A percentile compares a stretch with the other conserved stretches of the same genome.
Evolutionary conservation across 805 yeast species (phyloP).

Genomic region (Metschnikowia colocasiae): DNA sequence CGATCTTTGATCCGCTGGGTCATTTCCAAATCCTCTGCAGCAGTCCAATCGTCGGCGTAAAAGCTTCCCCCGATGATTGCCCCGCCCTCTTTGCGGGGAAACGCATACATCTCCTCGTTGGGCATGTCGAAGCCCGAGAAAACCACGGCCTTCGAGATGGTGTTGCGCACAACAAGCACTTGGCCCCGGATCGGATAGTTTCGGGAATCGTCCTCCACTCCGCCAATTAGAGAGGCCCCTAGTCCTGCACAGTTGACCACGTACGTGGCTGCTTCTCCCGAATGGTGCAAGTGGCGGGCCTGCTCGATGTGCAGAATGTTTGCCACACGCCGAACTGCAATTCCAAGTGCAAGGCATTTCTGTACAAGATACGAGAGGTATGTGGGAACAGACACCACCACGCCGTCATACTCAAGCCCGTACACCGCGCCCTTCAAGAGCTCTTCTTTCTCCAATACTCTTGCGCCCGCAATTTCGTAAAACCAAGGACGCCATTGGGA

Average conservation of each 20-base stretch:
- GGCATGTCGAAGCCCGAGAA: conserved; percentile 33
- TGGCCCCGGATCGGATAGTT: conserved; percentile 60
- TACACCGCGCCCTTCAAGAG: conserved; percentile 38
- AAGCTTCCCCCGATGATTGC: conserved; percentile 59
- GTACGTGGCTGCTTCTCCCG: conserved; percentile 35
- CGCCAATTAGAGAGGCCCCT: conserved; percentile 40
- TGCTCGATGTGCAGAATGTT: conserved; percentile 43
- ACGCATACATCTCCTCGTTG: conserved; percentile 51
- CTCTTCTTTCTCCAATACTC: conserved; percentile 31
- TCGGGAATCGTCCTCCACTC: conserved; percentile 40
- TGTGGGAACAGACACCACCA: conserved; percentile 56
- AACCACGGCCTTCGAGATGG: conserved; percentile 25
- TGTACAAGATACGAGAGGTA: conserved; percentile 53
- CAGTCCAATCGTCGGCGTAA: conserved; percentile 13
- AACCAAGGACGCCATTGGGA: conserved; percentile 43
- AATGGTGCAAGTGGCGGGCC: conserved; percentile 29
- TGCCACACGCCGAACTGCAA: conserved; percentile 40
- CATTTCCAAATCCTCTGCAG: conserved; percentile 36
- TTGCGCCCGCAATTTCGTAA: conserved; percentile 37
- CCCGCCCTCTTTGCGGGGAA: conserved; percentile 67
- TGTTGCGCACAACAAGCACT: conserved; percentile 49
- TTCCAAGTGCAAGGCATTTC: conserved; percentile 45
- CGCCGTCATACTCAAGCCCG: conserved; percentile 51
- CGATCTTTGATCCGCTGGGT: conserved; percentile 45
- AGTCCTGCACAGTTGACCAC: conserved; percentile 61